Percentiles rank a stretch among this genome's conserved stretches.
phyloP scores from a whole-genome alignment of 2,329 filamentous ascomycete genomes.

The Tolypocladium inflatum region DNA sequence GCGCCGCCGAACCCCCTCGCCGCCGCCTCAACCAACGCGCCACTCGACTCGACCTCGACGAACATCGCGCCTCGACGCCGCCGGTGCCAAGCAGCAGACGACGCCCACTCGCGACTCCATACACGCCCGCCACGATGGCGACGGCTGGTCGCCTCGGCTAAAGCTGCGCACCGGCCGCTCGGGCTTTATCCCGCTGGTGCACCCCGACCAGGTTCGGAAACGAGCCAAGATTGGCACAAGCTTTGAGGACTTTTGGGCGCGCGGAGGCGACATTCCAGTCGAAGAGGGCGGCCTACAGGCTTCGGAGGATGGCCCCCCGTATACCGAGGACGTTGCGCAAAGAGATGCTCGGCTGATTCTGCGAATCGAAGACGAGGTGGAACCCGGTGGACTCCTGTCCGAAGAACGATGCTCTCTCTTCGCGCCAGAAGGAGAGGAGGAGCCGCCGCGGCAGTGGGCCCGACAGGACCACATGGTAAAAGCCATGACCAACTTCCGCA shows the following conservation, averaged over 20 bases:
- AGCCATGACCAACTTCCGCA: slow-evolving; percentile 72
- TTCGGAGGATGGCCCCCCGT: slow-evolving; percentile 44
- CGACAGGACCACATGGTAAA: slow-evolving; percentile 77
- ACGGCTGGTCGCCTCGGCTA: slow-evolving; percentile 33
- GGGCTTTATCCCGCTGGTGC: slow-evolving; percentile 43
- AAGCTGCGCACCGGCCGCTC: slow-evolving; percentile 33
- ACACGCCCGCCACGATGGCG: slow-evolving; percentile 9
- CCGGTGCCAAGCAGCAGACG: slow-evolving; percentile 6
- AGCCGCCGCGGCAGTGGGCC: slow-evolving; percentile 73
- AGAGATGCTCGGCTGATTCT: slow-evolving; percentile 62
- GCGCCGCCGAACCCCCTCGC: slow-evolving; percentile 31
- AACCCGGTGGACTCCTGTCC: slow-evolving; percentile 68
- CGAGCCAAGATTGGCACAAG: slow-evolving; percentile 41
- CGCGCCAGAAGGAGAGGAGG: slow-evolving; percentile 60
- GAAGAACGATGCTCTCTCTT: slow-evolving; percentile 61
- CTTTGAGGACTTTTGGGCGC: slow-evolving; percentile 49
- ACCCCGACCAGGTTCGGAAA: slow-evolving; percentile 47
- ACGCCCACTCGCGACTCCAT: slow-evolving; percentile 6
- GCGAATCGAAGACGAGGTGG: slow-evolving; percentile 61
- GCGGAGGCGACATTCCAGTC: slow-evolving; percentile 40
- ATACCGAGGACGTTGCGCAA: slow-evolving; percentile 51
- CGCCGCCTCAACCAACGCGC: slow-evolving; percentile 26
- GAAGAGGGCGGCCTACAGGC: slow-evolving; percentile 48
- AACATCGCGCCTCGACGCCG: slow-evolving; percentile 28
- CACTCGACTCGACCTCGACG: slow-evolving; percentile 33